Evolutionary conservation across 805 yeast genomes (phyloP).

Genomic region (Wickerhamiella azymoides): DNA sequence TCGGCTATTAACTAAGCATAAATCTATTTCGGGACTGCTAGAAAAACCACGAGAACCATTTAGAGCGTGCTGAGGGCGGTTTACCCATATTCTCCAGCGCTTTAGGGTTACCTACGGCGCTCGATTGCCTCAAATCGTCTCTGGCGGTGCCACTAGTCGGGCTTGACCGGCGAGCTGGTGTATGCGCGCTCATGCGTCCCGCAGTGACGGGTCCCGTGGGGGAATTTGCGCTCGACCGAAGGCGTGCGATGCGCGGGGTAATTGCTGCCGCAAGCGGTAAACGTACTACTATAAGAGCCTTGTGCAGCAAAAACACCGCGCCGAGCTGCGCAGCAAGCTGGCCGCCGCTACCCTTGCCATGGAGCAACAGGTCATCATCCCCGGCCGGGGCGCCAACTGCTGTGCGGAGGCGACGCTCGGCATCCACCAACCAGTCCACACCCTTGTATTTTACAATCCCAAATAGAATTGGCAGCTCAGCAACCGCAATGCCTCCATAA

Average conservation of each 20-base stretch:
- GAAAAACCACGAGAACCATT: constrained; percentile 5
- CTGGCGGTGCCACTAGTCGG: not conserved
- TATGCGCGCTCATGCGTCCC: not conserved
- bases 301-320: constrained; percentile 3
- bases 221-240: not conserved
- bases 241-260: not conserved
- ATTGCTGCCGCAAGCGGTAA: not conserved
- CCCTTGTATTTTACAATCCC: not conserved
- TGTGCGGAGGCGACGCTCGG: not conserved
- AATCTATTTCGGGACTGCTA: not conserved
- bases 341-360: not conserved
- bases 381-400: not conserved
- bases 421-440: not conserved
- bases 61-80: not conserved
- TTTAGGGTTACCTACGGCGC: not conserved
- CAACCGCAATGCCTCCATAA: constrained; percentile 1
- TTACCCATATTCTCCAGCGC: constrained; percentile 2
- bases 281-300: not conserved
- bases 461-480: constrained; percentile 3
- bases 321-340: not conserved
- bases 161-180: not conserved
- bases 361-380: not conserved
- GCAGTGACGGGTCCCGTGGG: not conserved
- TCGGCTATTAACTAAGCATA: too few relatives aligned
- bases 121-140: not conserved